Conservation (phyloP, 2,329 filamentous ascomycete species). For the Bretziella fagacearum region DNA sequence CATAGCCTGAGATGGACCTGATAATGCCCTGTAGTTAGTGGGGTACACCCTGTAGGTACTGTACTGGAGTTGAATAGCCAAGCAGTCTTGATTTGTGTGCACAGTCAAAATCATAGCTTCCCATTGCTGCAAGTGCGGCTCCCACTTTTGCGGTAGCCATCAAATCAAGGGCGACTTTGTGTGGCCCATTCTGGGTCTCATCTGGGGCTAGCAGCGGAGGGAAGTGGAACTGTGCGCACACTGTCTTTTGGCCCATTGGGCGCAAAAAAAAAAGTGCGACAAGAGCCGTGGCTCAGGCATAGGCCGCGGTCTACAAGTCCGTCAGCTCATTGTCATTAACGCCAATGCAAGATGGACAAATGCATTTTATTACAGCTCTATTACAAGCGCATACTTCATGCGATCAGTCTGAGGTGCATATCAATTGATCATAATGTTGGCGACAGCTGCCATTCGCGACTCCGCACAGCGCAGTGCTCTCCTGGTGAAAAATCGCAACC, state of each 20-base stretch:
- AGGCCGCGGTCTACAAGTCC: not conserved
- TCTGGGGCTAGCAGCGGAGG: constrained; percentile 7
- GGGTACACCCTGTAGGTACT: not conserved
- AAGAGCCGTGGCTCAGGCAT: not conserved
- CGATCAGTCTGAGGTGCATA: not conserved
- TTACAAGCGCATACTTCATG: not conserved
- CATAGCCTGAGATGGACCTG: no score
- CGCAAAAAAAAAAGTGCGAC: constrained; percentile 16
- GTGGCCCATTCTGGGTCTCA: constrained; percentile 9
- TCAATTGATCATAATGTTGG: not conserved
- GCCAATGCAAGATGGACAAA: not conserved
- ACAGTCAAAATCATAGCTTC: not conserved
- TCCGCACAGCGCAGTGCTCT: not conserved
- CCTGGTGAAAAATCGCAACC: not conserved
- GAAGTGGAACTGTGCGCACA: constrained; percentile 10
- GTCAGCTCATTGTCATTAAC: not conserved
- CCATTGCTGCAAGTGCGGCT: constrained; percentile 8
- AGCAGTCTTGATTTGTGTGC: not conserved
- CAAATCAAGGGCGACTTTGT: constrained; percentile 11
- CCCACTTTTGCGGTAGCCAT: constrained; percentile 6
- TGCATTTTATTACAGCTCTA: no score
- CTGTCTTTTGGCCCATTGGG: constrained; percentile 14
- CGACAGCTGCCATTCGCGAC: not conserved
- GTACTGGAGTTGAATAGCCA: not conserved
- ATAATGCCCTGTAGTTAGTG: no score